These are phyloP conservation scores for Sugiyamaella castrensis DNA, from an alignment of 1,139 yeast species.

Conservation along the genomic window DNA sequence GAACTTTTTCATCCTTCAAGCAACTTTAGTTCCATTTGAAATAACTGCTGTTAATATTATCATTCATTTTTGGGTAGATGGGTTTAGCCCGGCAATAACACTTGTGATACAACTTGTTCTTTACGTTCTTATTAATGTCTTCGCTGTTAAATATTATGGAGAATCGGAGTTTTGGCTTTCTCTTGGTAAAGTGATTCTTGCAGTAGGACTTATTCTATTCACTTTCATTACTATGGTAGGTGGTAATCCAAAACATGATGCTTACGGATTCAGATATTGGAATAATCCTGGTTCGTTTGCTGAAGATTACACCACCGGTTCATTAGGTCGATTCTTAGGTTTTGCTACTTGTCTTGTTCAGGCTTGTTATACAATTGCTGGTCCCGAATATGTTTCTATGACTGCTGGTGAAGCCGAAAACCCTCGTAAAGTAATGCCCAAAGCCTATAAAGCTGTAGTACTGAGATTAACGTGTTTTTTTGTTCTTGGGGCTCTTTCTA, in stretches of 20 bases:
- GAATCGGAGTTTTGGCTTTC: slow-evolving; percentile 81
- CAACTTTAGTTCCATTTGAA: slow-evolving; percentile 77
- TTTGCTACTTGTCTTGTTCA: slow-evolving; percentile 62
- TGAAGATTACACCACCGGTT: slow-evolving; percentile 53
- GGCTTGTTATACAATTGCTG: slow-evolving; percentile 71
- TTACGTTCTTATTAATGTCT: slow-evolving; percentile 61
- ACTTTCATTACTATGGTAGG: slow-evolving; percentile 82
- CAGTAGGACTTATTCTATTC: slow-evolving; percentile 68
- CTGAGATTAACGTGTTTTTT: slow-evolving; percentile 68
- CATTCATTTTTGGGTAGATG: slow-evolving; percentile 76
- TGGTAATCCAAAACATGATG: slow-evolving; percentile 68
- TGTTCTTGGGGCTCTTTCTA: slow-evolving; percentile 58
- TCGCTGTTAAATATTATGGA: slow-evolving; percentile 73
- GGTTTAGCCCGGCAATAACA: slow-evolving; percentile 44
- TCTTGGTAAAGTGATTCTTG: slow-evolving; percentile 65
- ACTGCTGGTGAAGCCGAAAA: slow-evolving; percentile 75
- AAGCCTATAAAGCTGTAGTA: slow-evolving; percentile 75
- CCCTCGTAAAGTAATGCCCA: slow-evolving; percentile 75
- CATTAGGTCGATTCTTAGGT: slow-evolving; percentile 67
- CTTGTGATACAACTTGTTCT: slow-evolving; percentile 56
- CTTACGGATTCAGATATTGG: slow-evolving; percentile 68
- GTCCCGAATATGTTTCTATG: slow-evolving; percentile 83
- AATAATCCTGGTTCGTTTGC: slow-evolving; percentile 54
- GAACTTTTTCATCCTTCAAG: slow-evolving; percentile 75
- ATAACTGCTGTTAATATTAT: slow-evolving; percentile 76